Evolutionary conservation across 371 early-diverging fungal genomes (phyloP).

Genomic region (Actinomucor elegans): DNA sequence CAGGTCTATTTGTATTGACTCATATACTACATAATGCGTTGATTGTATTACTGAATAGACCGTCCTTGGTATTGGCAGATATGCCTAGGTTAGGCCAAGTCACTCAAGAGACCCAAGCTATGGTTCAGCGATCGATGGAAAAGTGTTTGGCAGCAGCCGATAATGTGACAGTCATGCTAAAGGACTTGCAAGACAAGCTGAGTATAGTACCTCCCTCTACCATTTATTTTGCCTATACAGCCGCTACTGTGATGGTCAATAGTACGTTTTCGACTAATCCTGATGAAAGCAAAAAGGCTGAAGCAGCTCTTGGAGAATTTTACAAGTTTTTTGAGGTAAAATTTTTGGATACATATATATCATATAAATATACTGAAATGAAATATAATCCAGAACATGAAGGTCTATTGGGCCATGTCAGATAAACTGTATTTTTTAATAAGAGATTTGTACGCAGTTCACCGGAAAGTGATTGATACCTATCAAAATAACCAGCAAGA

Average conservation of each 20-base stretch:
- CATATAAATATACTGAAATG: too few species aligned
- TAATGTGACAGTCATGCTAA: conserved; percentile 44
- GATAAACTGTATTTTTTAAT: conserved; percentile 57
- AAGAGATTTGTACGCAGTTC: conserved; percentile 52
- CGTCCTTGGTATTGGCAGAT: conserved; percentile 26
- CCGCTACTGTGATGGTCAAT: conserved; percentile 55
- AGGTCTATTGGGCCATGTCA: conserved; percentile 57
- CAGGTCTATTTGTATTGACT: conserved; percentile 21
- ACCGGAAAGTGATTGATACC: conserved; percentile 20
- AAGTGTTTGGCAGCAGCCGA: conserved; percentile 49
- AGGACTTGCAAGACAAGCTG: conserved; percentile 26
- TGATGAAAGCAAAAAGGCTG: conserved; percentile 39
- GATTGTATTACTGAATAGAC: conserved; percentile 49
- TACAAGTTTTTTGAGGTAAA: conserved; percentile 44
- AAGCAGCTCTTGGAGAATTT: conserved; percentile 37
- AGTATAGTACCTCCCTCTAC: conserved; percentile 42
- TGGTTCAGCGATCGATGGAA: conserved; percentile 34
- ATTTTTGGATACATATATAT: too few species aligned
- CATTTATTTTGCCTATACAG: conserved; percentile 50
- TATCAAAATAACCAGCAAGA: background rate
- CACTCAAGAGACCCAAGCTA: conserved; percentile 31
- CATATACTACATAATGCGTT: conserved; percentile 47
- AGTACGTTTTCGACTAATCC: conserved; percentile 43
- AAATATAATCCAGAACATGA: conserved; percentile 44
- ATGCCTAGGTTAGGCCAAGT: conserved; percentile 26